Evolutionary conservation across 768 basidiomycete species (phyloP).

Genomic region (Cystobasidium tubakii): DNA sequence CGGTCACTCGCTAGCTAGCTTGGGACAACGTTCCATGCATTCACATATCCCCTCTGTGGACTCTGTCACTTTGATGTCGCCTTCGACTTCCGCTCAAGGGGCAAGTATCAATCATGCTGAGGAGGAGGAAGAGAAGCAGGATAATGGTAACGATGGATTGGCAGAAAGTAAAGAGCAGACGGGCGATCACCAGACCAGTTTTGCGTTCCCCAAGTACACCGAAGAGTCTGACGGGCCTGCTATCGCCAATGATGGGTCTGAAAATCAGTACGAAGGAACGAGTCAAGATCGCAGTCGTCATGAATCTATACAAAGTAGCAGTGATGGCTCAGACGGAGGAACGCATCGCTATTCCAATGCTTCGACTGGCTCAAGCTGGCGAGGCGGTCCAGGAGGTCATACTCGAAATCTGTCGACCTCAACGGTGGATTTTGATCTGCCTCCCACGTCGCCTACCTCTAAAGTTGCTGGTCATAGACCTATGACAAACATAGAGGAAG

Average conservation of each 20-base stretch:
- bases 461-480: neutral
- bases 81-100: neutral
- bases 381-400: neutral
- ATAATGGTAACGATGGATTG: neutral
- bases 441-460: neutral
- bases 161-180: neutral
- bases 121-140: neutral
- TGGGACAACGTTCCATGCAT: neutral
- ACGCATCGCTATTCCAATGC: neutral
- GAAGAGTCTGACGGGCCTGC: neutral
- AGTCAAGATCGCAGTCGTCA: neutral
- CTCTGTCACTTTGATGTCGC: neutral
- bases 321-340: neutral
- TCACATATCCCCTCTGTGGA: neutral
- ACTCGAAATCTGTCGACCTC: neutral
- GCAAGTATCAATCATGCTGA: neutral
- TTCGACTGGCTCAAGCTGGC: constrained; percentile 7
- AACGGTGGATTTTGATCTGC: constrained; percentile 2
- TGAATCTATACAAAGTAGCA: neutral
- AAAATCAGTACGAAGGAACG: neutral
- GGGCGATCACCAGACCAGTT: no score
- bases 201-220: neutral
- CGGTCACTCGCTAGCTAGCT: neutral
- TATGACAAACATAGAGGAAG: constrained; percentile 5
- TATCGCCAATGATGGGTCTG: neutral